These are phyloP conservation scores for Fusarium camptoceras DNA, from an alignment of 2,329 filamentous ascomycete species.

Conservation along the genomic window DNA sequence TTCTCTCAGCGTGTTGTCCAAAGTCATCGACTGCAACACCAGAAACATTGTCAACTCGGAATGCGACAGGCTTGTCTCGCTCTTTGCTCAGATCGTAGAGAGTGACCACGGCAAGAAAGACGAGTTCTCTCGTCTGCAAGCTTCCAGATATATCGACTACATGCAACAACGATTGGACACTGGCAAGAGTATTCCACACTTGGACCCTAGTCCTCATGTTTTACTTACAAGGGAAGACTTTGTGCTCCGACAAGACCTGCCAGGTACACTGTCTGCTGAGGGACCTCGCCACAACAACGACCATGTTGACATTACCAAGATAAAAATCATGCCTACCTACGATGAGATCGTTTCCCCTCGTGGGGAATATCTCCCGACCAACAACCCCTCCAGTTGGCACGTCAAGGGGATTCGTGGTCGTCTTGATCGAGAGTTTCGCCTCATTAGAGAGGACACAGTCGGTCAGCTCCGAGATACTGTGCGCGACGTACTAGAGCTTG, in stretches of 20 bases:
- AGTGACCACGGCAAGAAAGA: background rate
- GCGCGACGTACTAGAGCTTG: slow-evolving; percentile 44
- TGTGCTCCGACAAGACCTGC: background rate
- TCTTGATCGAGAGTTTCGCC: slow-evolving; percentile 66
- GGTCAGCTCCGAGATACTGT: slow-evolving; percentile 64
- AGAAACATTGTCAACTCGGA: background rate
- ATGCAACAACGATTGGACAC: background rate
- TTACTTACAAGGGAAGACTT: background rate
- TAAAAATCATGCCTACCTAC: slow-evolving; percentile 8
- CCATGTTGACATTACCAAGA: background rate
- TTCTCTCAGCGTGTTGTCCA: background rate
- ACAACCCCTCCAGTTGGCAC: slow-evolving; percentile 43
- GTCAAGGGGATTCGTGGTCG: slow-evolving; percentile 58
- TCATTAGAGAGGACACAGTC: slow-evolving; percentile 67
- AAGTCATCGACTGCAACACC: slow-evolving; percentile 1
- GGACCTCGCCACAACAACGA: slow-evolving; percentile 1
- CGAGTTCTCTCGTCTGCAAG: background rate
- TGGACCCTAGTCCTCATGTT: background rate
- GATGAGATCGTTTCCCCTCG: slow-evolving; percentile 1
- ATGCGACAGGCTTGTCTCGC: background rate
- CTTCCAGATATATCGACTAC: slow-evolving; percentile 1
- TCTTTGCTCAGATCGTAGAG: background rate
- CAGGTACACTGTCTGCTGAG: background rate
- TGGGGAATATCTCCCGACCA: background rate
- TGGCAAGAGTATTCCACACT: background rate